Base-by-base conservation (phyloP, 1,284 basidiomycete genomes). In the Cutaneotrichosporon dermatis region DNA sequence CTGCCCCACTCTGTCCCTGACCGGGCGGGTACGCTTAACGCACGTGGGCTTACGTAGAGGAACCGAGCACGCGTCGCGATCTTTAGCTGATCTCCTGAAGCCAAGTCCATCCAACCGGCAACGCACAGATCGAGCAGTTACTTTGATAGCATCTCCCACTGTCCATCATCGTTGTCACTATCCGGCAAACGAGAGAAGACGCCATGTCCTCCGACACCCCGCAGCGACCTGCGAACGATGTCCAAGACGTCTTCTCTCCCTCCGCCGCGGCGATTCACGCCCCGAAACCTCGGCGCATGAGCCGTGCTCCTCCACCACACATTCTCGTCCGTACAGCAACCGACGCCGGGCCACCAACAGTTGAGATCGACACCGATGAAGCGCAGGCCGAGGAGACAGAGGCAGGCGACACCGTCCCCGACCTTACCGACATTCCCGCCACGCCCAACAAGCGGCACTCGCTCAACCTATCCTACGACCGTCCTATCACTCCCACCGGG, bases 311-410 rank as follows among this genome's bases (percentile, higher is more conserved):
- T 0, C 52, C 58, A 10, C 58, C 58, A 9, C 58, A 53, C 15
- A 59, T 59, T 46, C 51, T 55, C 25, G 37, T 59, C 9, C 49
- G 58, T 49, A 45, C 49, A 6, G 49, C 58, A 16, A 55, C 58
- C 8, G 58, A 55, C 13, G 12, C 44, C 16, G 16, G 5, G 34
- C 4, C 15, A 33, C n/a, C 5, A 8, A 15, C 8, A 12, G 15
- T 37, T 4, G 36, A 13, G 6, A 15, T 53, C 51, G 51, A 41
- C n/a, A 35, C 37, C 36, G 36, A 51, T 11, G 50, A 37, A 33
- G 34, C 13, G 13, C 10, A 48, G 4, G 49, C 46, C 10, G 51
- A 42, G 2, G 44, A 25, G 1, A 41, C 46, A 11, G 56, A 57
- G 34, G 52, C 35, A 33, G 36, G 7, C 2, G 60, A 61, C 40